Base-by-base conservation (phyloP, 1,284 basidiomycete species). In the Rhodotorula sp. region DNA sequence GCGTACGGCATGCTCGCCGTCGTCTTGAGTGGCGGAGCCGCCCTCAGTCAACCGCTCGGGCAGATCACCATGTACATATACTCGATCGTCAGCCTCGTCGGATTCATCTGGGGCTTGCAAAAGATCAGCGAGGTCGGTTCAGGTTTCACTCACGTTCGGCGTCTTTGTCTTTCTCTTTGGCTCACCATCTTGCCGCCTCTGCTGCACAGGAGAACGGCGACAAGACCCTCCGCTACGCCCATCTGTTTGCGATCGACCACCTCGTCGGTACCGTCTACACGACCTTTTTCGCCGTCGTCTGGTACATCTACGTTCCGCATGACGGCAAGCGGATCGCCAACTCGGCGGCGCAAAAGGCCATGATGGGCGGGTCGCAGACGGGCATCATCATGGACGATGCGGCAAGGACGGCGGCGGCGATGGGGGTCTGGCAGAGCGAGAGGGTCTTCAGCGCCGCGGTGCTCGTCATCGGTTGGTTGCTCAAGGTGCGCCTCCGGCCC, bases 1-100 rank as follows among this genome's bases (percentile, higher is more conserved):
- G 87, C 98, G 23, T 99, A 97, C 81, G 96, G 96, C 65, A 87
- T 99, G 75, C 89, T 99, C 64, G 93, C 94, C 21, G 86, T 96
- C 74, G 85, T 96, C 76, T 90, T 92, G 59, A 92, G 92, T 52
- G 93, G 93, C 31, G 90, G 92, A 14, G 90, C 94, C 77, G 88
- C 91, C 1, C 43, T 68, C 2, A 67, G 62, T 18, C 65, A 73
- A n/a, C 71, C 65, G 2, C 18, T 73, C 23, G 68, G 62, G 2
- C 96, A 99, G 83, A 85, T 97, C 70, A 90, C 88, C 81, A 86
- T 94, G 79, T 99, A 99, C 82, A 85, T 94, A 52, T 99, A 99
- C 84, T 97, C 93, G 18, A 89, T 91, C 65, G 82, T 90, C 23
- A 92, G 89, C 43, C 87, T 99, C 64, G 85, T 89, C 39, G 90